Conservation (phyloP, 2,329 filamentous ascomycete genomes). For the Zarea fungicola region DNA sequence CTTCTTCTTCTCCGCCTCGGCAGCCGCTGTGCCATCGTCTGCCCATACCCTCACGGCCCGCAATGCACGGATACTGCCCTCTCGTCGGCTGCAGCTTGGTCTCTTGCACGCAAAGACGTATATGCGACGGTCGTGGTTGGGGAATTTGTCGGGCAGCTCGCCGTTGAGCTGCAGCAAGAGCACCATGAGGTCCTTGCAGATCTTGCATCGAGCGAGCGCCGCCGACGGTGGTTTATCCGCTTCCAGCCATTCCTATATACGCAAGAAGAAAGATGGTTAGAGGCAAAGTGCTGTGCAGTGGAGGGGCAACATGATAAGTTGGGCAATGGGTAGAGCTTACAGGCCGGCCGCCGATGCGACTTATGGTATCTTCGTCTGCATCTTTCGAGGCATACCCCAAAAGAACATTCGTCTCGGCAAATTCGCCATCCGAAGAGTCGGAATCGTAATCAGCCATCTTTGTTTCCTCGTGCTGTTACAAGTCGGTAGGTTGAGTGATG, state of each 20-base stretch:
- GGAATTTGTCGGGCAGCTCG: constrained; percentile 81
- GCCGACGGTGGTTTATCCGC: constrained; percentile 65
- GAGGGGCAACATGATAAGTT: neutral
- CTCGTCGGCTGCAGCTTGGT: constrained; percentile 73
- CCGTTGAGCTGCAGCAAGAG: constrained; percentile 87
- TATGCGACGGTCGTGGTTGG: constrained; percentile 78
- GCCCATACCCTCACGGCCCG: constrained; percentile 59
- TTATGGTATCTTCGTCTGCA: constrained; percentile 73
- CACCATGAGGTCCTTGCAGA: constrained; percentile 78
- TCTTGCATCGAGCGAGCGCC: constrained; percentile 74
- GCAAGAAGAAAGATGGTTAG: constrained; percentile 3
- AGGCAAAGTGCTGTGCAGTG: neutral
- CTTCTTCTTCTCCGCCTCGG: constrained; percentile 26
- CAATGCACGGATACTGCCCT: constrained; percentile 73
- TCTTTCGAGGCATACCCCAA: constrained; percentile 85
- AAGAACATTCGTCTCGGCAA: constrained; percentile 78
- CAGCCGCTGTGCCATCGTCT: constrained; percentile 27
- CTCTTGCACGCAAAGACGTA: constrained; percentile 81
- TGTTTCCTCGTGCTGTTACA: constrained; percentile 1
- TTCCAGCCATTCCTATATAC: constrained; percentile 73
- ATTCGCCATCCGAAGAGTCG: constrained; percentile 70
- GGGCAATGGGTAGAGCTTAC: constrained; percentile 49
- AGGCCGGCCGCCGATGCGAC: constrained; percentile 79
- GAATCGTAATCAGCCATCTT: constrained; percentile 77
- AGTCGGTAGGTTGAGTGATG: constrained; percentile 19